Evolutionary conservation across 2,329 filamentous ascomycete species (phyloP), one percentile per base, ranked within the genome.

Genomic region (Diaporthe sp.): DNA sequence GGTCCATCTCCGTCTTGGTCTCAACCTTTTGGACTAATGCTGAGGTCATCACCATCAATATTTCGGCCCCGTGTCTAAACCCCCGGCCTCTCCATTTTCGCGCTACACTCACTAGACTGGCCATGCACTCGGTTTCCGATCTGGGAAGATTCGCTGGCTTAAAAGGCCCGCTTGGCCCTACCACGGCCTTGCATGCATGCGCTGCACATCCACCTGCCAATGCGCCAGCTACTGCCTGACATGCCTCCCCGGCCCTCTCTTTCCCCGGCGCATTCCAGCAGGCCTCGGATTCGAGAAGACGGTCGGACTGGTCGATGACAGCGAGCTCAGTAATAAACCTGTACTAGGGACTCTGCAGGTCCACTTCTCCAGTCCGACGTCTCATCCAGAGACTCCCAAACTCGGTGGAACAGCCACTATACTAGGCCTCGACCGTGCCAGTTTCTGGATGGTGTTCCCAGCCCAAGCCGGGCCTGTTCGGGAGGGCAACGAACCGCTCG

Each of bases 121-220:
- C 31, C 13, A 17, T 68, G 46, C 39, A 22, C 62, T 67, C 62
- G 62, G 28, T 67, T 67, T 37, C 61, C 61, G 28, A 67, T 67
- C 61, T 46, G 25, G 61, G 44, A 51, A 67, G 5, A n/a, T 19
- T 49, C 13, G 34, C 42, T 65, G 17, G 25, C n/a, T 17, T 13
- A 9, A n/a, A n/a, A 67, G 61, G 44, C 44, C 62, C 62, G 62
- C 62, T 51, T 68, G 44, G 62, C 62, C 62, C 62, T 68, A 31
- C 44, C 44, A 22, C 44, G 15, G 44, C 31, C 62, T 4, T 25
- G 57, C 31, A 58, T 62, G 60, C 60, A 46, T 65, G 15, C 15
- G 31, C 62, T 31, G 37, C 37, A 39, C 37, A 70, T 67, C 46
- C 65, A 70, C 65, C 65, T 42, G 31, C 46, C 49, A 68, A 49